Percentiles rank a stretch among this genome's conserved stretches.
These are phyloP conservation scores for Blepharisma japonicum DNA, from an alignment of 73 alveolate genomes.

Conservation along the genomic window DNA sequence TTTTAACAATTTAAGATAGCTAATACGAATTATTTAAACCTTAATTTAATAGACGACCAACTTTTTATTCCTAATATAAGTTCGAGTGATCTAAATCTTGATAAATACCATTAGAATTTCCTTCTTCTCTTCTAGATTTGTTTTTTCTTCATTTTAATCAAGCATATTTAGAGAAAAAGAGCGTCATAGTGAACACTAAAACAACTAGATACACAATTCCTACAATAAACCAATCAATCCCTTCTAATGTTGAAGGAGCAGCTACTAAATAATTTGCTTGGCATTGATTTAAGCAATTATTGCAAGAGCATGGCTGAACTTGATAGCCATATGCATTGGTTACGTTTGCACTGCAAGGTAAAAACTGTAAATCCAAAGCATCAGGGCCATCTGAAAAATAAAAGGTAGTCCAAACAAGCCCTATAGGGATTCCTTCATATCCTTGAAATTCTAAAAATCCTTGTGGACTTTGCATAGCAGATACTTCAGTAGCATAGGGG, in stretches of 20 bases:
- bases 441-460: slow-evolving; percentile 34
- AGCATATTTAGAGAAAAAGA: neutral
- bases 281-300: neutral
- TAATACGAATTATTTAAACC: too few species aligned
- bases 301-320: slow-evolving; percentile 12
- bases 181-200: neutral
- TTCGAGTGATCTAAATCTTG: too few species aligned
- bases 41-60: too few species aligned
- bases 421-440: slow-evolving; percentile 25
- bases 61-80: too few species aligned
- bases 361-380: neutral
- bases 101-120: too few species aligned
- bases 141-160: too few species aligned
- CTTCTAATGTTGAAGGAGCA: slow-evolving; percentile 22
- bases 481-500: slow-evolving; percentile 3
- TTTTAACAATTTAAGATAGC: too few species aligned
- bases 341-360: slow-evolving; percentile 8
- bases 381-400: neutral
- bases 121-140: too few species aligned
- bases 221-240: neutral
- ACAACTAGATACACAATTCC: slow-evolving; percentile 5
- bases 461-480: slow-evolving; percentile 33
- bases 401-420: neutral
- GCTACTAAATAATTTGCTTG: neutral
- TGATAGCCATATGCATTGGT: slow-evolving; percentile 12